These are phyloP conservation scores for Aspergillus nidulans DNA, from an alignment of 495 filamentous ascomycete genomes.

Conservation along the genomic window DNA sequence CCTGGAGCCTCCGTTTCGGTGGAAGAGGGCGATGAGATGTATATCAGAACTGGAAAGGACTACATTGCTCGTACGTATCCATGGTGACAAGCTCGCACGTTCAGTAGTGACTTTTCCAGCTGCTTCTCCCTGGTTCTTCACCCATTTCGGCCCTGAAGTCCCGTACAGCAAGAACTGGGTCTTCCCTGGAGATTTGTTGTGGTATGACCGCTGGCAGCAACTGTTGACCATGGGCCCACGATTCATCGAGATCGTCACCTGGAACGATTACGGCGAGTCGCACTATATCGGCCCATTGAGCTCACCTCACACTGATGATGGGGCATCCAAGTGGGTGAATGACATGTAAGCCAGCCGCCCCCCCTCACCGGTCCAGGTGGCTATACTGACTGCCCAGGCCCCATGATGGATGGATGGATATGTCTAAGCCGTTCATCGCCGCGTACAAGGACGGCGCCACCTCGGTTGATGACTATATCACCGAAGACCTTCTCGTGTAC, in stretches of 20 bases:
- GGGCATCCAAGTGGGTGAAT: constrained; percentile 57
- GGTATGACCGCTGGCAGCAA: constrained; percentile 55
- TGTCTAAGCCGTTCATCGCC: constrained; percentile 55
- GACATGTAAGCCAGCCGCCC: constrained; percentile 44
- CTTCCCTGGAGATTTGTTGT: constrained; percentile 52
- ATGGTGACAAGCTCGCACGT: neutral
- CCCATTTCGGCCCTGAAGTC: constrained; percentile 45
- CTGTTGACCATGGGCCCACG: constrained; percentile 46
- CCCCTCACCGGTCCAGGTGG: neutral
- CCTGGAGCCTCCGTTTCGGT: constrained; percentile 38
- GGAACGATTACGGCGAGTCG: constrained; percentile 68
- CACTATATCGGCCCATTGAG: constrained; percentile 49
- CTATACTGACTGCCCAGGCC: constrained; percentile 27
- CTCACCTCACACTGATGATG: constrained; percentile 52
- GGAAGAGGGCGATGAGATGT: constrained; percentile 42
- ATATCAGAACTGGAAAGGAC: constrained; percentile 44
- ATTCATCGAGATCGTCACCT: constrained; percentile 61
- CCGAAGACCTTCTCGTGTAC: constrained; percentile 52
- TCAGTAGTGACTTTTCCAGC: constrained; percentile 17
- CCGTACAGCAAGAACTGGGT: constrained; percentile 59
- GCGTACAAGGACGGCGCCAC: constrained; percentile 54
- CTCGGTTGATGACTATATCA: constrained; percentile 36
- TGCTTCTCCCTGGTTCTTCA: constrained; percentile 44
- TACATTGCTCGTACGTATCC: constrained; percentile 48
- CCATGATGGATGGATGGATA: constrained; percentile 55